A percentile compares a stretch with the other conserved stretches of the same genome.
phyloP scores from a whole-genome alignment of 495 filamentous ascomycete species.

The Penicillium simplicissimum region DNA sequence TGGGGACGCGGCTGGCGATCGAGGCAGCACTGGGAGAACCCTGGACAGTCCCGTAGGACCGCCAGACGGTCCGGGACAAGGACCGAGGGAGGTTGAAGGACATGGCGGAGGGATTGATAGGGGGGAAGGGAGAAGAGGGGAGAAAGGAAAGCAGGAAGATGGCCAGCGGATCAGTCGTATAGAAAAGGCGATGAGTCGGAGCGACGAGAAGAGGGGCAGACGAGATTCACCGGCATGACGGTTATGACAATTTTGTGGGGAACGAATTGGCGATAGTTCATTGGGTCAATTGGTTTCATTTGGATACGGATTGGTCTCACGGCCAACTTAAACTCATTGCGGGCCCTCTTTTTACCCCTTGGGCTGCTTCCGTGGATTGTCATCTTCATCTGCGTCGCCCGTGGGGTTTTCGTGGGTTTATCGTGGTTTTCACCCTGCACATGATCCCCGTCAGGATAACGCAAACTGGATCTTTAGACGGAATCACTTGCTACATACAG shows the following conservation, averaged over 20 bases:
- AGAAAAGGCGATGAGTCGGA: slow-evolving; percentile 2
- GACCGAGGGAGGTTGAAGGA: slow-evolving; percentile 32
- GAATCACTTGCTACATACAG: not conserved
- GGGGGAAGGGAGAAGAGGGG: slow-evolving; percentile 21
- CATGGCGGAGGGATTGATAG: slow-evolving; percentile 25
- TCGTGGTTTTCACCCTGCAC: too few relatives aligned
- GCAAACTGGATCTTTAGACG: not conserved
- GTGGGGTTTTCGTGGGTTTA: not conserved
- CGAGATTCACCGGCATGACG: slow-evolving; percentile 25
- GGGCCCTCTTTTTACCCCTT: not conserved
- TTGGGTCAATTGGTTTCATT: not conserved
- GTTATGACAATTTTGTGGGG: slow-evolving; percentile 27
- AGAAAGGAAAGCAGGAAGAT: slow-evolving; percentile 6
- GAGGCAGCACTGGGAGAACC: slow-evolving; percentile 36
- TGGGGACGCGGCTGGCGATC: slow-evolving; percentile 37
- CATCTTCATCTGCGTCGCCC: not conserved
- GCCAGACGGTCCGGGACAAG: slow-evolving; percentile 31
- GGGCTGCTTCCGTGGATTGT: not conserved
- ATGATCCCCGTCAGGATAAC: too few relatives aligned
- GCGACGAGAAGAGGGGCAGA: slow-evolving; percentile 15
- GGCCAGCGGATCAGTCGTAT: slow-evolving; percentile 1
- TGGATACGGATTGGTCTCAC: not conserved
- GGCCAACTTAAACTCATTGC: slow-evolving; percentile 10
- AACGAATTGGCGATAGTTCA: not conserved
- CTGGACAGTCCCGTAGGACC: slow-evolving; percentile 49